A percentile compares a stretch with the other conserved stretches of the same genome.
Evolutionary conservation across 306 rosid genomes (phyloP).

Genomic region (Dalbergia cultrata): DNA sequence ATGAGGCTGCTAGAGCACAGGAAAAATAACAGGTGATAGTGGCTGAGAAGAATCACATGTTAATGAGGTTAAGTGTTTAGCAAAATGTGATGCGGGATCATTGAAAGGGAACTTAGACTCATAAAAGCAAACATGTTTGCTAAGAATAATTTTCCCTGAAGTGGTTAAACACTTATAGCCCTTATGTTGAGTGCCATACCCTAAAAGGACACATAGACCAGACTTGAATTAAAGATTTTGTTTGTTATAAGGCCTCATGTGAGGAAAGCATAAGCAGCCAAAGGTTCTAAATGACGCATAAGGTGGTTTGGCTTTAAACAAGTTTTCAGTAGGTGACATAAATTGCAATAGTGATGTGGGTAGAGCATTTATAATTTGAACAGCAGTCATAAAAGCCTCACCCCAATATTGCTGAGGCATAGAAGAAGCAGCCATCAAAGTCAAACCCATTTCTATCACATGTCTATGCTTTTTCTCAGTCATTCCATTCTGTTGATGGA

Average conservation of each 20-base stretch:
- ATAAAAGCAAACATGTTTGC: not conserved
- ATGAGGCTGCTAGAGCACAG: no score
- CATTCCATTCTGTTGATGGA: not conserved
- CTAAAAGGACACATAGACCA: not conserved
- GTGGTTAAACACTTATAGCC: not conserved
- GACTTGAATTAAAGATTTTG: not conserved
- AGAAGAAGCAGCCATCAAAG: not conserved
- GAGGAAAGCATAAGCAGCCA: not conserved
- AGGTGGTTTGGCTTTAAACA: not conserved
- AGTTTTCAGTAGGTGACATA: not conserved
- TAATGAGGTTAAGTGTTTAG: not conserved
- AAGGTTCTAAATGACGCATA: not conserved
- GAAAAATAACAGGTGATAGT: no score
- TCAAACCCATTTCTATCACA: not conserved
- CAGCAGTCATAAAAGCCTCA: not conserved
- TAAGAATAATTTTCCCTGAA: no score
- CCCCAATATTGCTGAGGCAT: not conserved
- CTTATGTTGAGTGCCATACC: not conserved
- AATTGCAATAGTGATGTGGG: not conserved
- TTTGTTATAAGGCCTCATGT: not conserved
- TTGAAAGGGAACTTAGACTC: not conserved
- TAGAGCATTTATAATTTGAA: not conserved
- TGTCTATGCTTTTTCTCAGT: not conserved
- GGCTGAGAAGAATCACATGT: no score
- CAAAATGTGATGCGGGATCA: no score